Evolutionary conservation across 2,329 filamentous ascomycete species (phyloP).

Genomic region (Penicillium sp.): DNA sequence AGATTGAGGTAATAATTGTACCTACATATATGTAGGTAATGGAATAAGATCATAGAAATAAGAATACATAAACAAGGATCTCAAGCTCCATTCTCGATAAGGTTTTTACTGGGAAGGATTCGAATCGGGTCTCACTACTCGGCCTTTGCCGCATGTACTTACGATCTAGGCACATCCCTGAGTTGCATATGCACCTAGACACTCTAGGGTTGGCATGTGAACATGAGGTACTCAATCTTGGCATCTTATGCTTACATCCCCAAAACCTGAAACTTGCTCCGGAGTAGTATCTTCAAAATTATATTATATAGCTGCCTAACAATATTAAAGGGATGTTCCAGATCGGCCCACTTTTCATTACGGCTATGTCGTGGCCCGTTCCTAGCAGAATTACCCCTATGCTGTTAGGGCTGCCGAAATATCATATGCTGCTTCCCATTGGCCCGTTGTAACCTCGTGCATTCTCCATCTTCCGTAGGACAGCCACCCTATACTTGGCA

Average conservation of each 20-base stretch:
- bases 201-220: background rate
- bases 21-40: too few relatives aligned
- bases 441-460: background rate
- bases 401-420: conserved; percentile 8
- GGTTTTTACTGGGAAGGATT: background rate
- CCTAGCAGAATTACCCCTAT: conserved; percentile 13
- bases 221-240: background rate
- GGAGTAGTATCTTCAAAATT: background rate
- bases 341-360: conserved; percentile 23
- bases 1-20: background rate
- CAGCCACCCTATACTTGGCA: conserved; percentile 2
- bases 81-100: background rate
- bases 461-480: background rate
- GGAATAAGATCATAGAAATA: too few relatives aligned
- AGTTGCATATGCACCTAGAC: background rate
- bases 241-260: background rate
- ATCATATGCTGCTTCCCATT: background rate
- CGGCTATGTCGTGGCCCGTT: conserved; percentile 18
- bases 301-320: conserved; percentile 1
- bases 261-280: background rate
- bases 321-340: conserved; percentile 3
- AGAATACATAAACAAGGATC: background rate
- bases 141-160: background rate
- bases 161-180: background rate
- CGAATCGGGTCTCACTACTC: background rate